Evolutionary conservation across 2,329 filamentous ascomycete genomes (phyloP), one percentile per base, ranked within the genome.

Genomic region (Fusarium protoensiforme): DNA sequence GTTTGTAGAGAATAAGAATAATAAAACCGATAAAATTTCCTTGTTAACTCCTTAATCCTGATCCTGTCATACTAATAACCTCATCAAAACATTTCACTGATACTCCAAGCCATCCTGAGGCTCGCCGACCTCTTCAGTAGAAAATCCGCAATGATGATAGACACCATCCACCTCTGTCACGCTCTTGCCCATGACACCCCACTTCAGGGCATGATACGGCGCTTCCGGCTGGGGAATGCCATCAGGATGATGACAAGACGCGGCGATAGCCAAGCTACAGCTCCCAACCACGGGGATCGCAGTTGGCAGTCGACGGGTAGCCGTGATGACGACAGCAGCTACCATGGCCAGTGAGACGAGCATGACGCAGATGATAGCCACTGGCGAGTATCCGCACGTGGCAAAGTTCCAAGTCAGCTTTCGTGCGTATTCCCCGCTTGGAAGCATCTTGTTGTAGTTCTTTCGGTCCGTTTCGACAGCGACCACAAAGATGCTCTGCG

Each of bases 181-280:
- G 1, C 54, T 51, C 13, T 46, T 41, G 10, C 24, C 36, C 29
- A 61, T 67, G 4, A 61, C 64, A 4, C 67, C 67, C 68, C 64
- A 67, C 39, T 53, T 43, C 61, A 67, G 33, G 2, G 60, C 20
- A 14, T 20, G 5, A 9, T 64, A 10, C 3, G 62, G 48, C 0
- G 48, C 68, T 7, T 64, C 60, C 2, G 38, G 56, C 11, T 64
- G 68, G 2, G 68, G 29, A 43, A 53, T 18, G 0, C 57, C 61
- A 16, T 33, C 38, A 0, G 57, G 56, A 16, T 68, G 61, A n/a
- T 70, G 68, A 7, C 68, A 70, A 18, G 65, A 65, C n/a, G 65
- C 68, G 1, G 65, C 68, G 18, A 70, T 68, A 4, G 68, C 68
- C 33, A 61, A 53, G 41, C 68, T 70, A 10, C 68, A 70, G 2